phyloP scores from a whole-genome alignment of 2,329 filamentous ascomycete genomes.

The Plectosphaerella sp. region DNA sequence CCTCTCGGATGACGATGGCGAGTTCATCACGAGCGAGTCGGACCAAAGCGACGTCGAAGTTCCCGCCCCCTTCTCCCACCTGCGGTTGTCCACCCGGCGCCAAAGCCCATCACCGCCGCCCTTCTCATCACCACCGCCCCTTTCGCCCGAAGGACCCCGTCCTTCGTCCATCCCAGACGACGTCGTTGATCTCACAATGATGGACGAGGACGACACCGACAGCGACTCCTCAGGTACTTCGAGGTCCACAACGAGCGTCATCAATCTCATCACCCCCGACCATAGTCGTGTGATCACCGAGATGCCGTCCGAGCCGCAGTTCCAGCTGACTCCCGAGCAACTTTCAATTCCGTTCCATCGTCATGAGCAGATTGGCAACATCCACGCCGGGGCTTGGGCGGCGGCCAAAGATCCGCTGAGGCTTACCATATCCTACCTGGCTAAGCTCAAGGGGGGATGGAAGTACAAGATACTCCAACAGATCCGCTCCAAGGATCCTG shows the following conservation, averaged over 20 bases:
- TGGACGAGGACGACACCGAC: conserved; percentile 1
- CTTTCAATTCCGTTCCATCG: conserved; percentile 6
- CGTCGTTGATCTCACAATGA: conserved; percentile 9
- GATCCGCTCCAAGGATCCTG: conserved; percentile 4
- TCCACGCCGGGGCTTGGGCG: conserved; percentile 13
- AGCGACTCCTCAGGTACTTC: too few relatives aligned
- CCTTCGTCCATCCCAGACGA: background rate
- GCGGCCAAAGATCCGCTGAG: conserved; percentile 14
- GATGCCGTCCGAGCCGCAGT: background rate
- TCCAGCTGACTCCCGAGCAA: background rate
- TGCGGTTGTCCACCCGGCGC: too few relatives aligned
- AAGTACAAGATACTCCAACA: conserved; percentile 19
- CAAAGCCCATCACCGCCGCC: too few relatives aligned
- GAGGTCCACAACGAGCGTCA: background rate
- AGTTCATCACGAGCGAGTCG: conserved; percentile 44
- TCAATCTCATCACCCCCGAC: conserved; percentile 7
- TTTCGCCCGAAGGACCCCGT: background rate
- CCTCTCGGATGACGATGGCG: conserved; percentile 34
- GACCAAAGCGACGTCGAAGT: conserved; percentile 32
- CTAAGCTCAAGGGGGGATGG: conserved; percentile 12
- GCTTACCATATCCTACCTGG: conserved; percentile 23
- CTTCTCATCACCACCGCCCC: too few relatives aligned
- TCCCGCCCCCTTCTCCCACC: background rate
- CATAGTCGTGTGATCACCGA: background rate
- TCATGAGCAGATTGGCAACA: conserved; percentile 7